Evolutionary conservation across 2,329 filamentous ascomycete species (phyloP), one percentile per base, ranked within the genome.

Genomic region (Fusarium piperis): DNA sequence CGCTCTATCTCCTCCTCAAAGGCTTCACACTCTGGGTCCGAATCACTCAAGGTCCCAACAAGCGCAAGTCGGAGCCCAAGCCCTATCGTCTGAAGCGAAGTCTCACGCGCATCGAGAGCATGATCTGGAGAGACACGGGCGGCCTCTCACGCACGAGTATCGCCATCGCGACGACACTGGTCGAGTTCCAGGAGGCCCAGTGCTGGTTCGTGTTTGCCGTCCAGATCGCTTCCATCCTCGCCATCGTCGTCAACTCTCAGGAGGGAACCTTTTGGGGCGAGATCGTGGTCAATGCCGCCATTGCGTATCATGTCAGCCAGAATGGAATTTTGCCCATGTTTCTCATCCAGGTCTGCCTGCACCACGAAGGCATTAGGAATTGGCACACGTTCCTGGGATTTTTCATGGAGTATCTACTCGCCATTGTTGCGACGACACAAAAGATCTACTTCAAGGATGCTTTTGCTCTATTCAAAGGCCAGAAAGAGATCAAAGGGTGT

Each of bases 371-470:
- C 15, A 82, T 82, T 38, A 79, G 80, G 32, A 82, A 81, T 60
- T 82, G 81, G 81, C 81, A 82, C 41, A 82, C 81, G 2, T 82
- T 82, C 56, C 59, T 82, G 9, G 81, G 81, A n/a, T 82, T 82
- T 73, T 77, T 79, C 18, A 77, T 79, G 59, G 81, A 82, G 59
- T 82, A 82, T 53, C 52, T 82, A 6, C 77, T 82, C 3, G 81
- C 81, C 38, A 77, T 81, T 56, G 74, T 82, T n/a, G 80, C 81
- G 12, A 77, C 81, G 4, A 80, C 78, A 13, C 81, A 82, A 59
- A 80, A 78, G 62, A 76, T 82, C 26, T 76, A 76, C 56, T 82
- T 82, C 59, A 68, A 72, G 8, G 78, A 79, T 16, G 79, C 79
- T 2, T 81, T 82, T 59, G 74, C 76, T 18, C 59, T 81, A 7